Base-by-base conservation (phyloP, 2,329 filamentous ascomycete species). In the Myriosclerotinia duriaeana region DNA sequence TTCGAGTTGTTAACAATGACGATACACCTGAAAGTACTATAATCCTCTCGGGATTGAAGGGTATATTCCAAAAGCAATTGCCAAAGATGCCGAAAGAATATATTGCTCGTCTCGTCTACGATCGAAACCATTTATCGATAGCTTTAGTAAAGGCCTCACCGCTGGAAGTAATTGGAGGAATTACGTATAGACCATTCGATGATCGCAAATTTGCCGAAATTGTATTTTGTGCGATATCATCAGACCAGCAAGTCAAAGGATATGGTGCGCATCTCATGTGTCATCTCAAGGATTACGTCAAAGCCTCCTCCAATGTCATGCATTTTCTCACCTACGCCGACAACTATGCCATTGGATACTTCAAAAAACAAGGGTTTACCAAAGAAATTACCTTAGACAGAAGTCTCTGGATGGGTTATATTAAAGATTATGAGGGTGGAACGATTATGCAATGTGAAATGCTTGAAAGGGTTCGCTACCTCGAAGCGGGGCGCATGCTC, bases 11-110 rank as follows among this genome's bases (percentile, higher is more conserved):
- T 74, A 98, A 98, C 83, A 99, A 99, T 76, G 95, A 99, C 76
- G 90, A 91, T 74, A 84, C 88, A 48, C 86, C 90, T 71, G 92
- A 97, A 75, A 96, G 91, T 76, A 88, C 93, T 71, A 96, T 98
- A 75, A 96, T 99, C 73, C 83, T 99, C 67, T 97, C 94, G 0
- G 95, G 95, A 17, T 83, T 99, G 65, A 99, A 98, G 77, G 97
- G 93, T 76, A 96, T 99, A 71, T 98, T 99, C 75, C 95, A 99
- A 77, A 98, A 98, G 74, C 95, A 99, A 76, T 83, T 99, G 7
- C 95, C 95, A 0, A 98, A 98, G 79, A 99, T 99, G 95, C 95
- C 95, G 17, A 97, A 98, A 78, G 95, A 98, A 76, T 99, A 99
- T 78, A 98, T 99, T 73, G 95, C 95, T 5, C 91, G 95, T 50